Conservation (phyloP, 345 rosid genomes). For the Boechera stricta region DNA sequence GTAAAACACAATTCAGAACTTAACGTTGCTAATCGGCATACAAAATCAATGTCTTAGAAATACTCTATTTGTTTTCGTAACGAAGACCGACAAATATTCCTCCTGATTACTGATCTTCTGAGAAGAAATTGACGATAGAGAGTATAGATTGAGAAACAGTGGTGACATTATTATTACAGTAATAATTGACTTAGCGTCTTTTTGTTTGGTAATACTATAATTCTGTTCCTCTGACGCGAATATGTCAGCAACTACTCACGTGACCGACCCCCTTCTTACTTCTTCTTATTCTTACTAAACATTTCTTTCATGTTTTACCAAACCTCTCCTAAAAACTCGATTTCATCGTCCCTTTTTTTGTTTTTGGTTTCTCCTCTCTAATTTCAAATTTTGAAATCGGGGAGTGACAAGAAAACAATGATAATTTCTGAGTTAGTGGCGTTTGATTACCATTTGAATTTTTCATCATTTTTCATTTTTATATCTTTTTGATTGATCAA, state of each 20-base stretch:
- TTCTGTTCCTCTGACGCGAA: slow-evolving; percentile 29
- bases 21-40: background rate
- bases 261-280: slow-evolving; percentile 4
- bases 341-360: background rate
- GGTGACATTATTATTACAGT: slow-evolving; percentile 47
- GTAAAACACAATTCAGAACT: background rate
- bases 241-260: slow-evolving; percentile 47
- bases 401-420: slow-evolving; percentile 29
- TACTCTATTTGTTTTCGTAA: background rate
- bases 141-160: slow-evolving; percentile 34
- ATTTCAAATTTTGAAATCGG: slow-evolving; percentile 44
- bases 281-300: background rate
- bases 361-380: background rate
- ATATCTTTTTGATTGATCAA: slow-evolving; percentile 15
- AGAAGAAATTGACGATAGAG: slow-evolving; percentile 41
- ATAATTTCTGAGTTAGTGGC: slow-evolving; percentile 36
- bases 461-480: slow-evolving; percentile 32
- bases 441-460: slow-evolving; percentile 24
- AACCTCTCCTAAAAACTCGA: slow-evolving; percentile 28
- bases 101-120: slow-evolving; percentile 33
- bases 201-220: slow-evolving; percentile 30
- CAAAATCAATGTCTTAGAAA: background rate
- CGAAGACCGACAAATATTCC: slow-evolving; percentile 39
- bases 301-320: slow-evolving; percentile 36
- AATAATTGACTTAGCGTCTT: slow-evolving; percentile 38